These are phyloP conservation scores for Spongiforma sp. DNA, from an alignment of 1,284 basidiomycete genomes.

Conservation along the genomic window DNA sequence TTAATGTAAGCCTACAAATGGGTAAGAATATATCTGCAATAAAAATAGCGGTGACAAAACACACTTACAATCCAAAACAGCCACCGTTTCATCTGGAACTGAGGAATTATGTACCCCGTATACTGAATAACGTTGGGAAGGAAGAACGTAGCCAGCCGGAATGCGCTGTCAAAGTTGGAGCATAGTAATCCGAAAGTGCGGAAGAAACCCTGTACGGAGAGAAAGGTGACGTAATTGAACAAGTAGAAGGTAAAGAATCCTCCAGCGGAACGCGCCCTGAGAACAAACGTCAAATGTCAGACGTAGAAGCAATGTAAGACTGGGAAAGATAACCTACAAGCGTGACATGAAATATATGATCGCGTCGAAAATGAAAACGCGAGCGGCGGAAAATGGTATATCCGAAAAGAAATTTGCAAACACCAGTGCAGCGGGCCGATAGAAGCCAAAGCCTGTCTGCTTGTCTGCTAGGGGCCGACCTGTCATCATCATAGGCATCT, in stretches of 20 bases:
- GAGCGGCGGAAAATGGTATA: constrained; percentile 72
- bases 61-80: constrained; percentile 61
- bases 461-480: constrained; percentile 78
- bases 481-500: constrained; percentile 73
- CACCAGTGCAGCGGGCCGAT: constrained; percentile 76
- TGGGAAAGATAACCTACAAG: constrained; percentile 41
- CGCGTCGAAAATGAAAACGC: constrained; percentile 68
- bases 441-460: constrained; percentile 82
- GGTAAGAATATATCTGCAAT: constrained; percentile 11
- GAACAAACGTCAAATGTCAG: constrained; percentile 16
- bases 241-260: constrained; percentile 79
- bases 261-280: constrained; percentile 55
- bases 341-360: constrained; percentile 80
- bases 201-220: constrained; percentile 79
- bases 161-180: constrained; percentile 68
- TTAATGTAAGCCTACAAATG: constrained; percentile 61
- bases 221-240: constrained; percentile 63
- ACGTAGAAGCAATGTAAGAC: background rate
- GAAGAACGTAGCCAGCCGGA: constrained; percentile 65
- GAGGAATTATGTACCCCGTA: constrained; percentile 51
- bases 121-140: constrained; percentile 60
- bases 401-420: constrained; percentile 80
- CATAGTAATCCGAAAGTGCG: constrained; percentile 70
- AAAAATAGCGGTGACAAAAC: background rate
- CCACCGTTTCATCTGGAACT: constrained; percentile 65